A percentile compares a stretch with the other conserved stretches of the same genome.
Evolutionary conservation across 2,329 filamentous ascomycete species (phyloP).

Genomic region (Ceratocystis smalleyi): DNA sequence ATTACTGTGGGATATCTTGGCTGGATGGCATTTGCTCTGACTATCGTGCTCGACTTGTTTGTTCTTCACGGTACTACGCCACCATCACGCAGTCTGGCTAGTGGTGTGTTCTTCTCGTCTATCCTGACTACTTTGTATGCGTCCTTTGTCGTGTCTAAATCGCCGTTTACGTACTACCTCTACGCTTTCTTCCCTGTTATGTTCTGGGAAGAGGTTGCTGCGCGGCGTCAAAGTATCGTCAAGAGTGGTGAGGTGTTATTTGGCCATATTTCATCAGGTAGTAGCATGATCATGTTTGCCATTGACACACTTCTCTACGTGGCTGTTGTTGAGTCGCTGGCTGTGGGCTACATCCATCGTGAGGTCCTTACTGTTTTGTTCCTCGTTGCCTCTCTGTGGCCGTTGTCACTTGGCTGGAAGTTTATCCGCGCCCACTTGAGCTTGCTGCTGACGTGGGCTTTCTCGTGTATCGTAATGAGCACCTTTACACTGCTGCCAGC

Average conservation of each 20-base stretch:
- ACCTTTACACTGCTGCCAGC: constrained; percentile 78
- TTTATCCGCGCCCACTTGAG: constrained; percentile 54
- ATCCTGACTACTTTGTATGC: constrained; percentile 61
- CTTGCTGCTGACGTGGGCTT: constrained; percentile 54
- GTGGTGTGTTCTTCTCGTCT: constrained; percentile 55
- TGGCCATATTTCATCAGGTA: constrained; percentile 46
- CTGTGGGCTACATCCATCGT: constrained; percentile 80
- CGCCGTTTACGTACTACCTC: constrained; percentile 69
- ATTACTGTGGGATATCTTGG: constrained; percentile 85
- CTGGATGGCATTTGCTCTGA: constrained; percentile 86
- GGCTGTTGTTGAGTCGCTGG: constrained; percentile 66
- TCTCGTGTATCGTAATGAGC: constrained; percentile 72
- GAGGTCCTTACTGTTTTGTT: constrained; percentile 76
- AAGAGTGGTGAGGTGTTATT: constrained; percentile 56
- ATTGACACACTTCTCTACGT: constrained; percentile 54
- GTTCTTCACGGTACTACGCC: constrained; percentile 58
- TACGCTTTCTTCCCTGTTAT: constrained; percentile 85
- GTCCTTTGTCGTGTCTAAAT: constrained; percentile 63
- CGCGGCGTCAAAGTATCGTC: constrained; percentile 52
- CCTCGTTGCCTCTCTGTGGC: constrained; percentile 62
- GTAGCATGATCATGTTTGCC: constrained; percentile 41
- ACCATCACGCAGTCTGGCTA: constrained; percentile 45
- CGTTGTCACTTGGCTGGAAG: constrained; percentile 51
- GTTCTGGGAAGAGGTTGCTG: constrained; percentile 94
- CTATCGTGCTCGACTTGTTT: constrained; percentile 75